phyloP scores from a whole-genome alignment of 495 filamentous ascomycete species.

The Collariella sp. region DNA sequence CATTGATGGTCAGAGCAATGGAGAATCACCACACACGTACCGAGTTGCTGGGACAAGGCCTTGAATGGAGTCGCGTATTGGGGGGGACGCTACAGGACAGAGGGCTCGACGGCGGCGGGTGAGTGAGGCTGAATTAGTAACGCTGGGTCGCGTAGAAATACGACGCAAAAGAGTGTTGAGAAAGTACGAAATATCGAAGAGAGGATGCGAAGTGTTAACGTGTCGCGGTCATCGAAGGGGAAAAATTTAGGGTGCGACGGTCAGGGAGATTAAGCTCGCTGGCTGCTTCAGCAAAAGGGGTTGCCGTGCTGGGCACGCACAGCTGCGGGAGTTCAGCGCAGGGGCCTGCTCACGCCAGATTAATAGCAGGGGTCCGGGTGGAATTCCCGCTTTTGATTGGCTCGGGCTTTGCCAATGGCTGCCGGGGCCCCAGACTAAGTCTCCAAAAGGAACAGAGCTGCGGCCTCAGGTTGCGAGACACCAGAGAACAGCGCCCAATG shows the following conservation, averaged over 20 bases:
- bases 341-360: constrained; percentile 16
- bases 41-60: constrained; percentile 14
- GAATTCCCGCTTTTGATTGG: constrained; percentile 17
- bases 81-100: constrained; percentile 12
- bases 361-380: constrained; percentile 17
- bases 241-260: constrained; percentile 30
- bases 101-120: background rate
- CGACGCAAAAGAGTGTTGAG: constrained; percentile 25
- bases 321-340: constrained; percentile 12
- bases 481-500: background rate
- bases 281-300: constrained; percentile 29
- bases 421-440: constrained; percentile 15
- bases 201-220: constrained; percentile 19
- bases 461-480: constrained; percentile 8
- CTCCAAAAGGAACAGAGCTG: background rate
- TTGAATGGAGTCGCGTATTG: constrained; percentile 22
- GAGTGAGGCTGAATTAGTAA: constrained; percentile 19
- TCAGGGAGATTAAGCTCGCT: constrained; percentile 19
- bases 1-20: background rate
- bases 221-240: constrained; percentile 26
- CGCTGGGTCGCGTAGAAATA: constrained; percentile 30
- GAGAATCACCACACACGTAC: constrained; percentile 12
- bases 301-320: constrained; percentile 14
- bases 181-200: constrained; percentile 27
- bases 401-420: constrained; percentile 13